Base-by-base conservation (phyloP, 768 basidiomycete species). In the Pleurotus citrinopileatus region DNA sequence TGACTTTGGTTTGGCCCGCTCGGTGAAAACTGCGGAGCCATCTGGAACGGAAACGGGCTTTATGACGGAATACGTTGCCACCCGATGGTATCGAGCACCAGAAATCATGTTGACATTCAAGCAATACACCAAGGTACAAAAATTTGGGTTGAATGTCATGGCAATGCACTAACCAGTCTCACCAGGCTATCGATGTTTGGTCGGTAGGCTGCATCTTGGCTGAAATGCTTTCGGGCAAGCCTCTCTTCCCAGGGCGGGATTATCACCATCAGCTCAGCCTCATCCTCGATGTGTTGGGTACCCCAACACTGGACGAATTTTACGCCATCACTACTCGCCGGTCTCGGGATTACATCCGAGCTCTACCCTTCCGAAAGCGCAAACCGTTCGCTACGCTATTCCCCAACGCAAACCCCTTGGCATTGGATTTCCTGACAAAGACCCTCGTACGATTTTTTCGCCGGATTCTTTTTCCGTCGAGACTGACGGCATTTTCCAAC, bases 101-200 rank as follows among this genome's bases (percentile, higher is more conserved):
- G 96, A 98, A 67, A 91, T 98, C 57, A 98, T 98, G 96, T 80
- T 98, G 29, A 96, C 93, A 0, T 98, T 97, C 76, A 94, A 95
- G 65, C 87, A 95, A 73, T 98, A 98, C 67, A 94, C 93, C 4
- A 81, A 82, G 28, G 88, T 34, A n/a, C 9, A n/a, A 9, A 10
- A 34, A 10, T 34, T 34, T 34, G n/a, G 32, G 3, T 34, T 9
- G 9, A 34, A 10, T 34, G 10, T 34, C 32, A 34, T 34, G 32
- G 32, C 32, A n/a, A 34, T 34, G 32, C 32, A n/a, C 3, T 34
- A n/a, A 34, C 32, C 32, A n/a, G 32, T 34, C n/a, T 34, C 32
- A n/a, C 32, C 32, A 34, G 32, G 32, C 88, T 0, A 89, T 92
- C 67, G 90, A 92, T 59, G 80, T 93, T 66, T 94, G 91, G 91